Base-by-base conservation (phyloP, 1,139 yeast genomes). In the Wickerhamomyces sp. region DNA sequence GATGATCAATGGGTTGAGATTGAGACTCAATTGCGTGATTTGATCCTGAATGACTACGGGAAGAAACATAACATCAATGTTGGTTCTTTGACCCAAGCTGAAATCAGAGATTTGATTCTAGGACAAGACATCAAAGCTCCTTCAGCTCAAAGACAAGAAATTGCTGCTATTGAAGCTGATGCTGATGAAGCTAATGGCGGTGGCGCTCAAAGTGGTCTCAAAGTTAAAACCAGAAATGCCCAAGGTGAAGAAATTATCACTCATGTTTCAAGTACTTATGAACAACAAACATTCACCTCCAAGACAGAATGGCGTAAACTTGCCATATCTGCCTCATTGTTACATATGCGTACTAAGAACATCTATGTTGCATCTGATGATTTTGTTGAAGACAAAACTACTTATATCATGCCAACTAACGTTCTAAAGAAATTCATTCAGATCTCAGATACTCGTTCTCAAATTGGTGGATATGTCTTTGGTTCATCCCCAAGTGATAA, bases 221-320 rank as follows among this genome's bases (percentile, higher is more conserved):
- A 89, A 57, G 81, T 95, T 1, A 83, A 83, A 46, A 87, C 96
- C 0, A 82, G 84, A 29, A 94, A 90, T 61, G 95, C 89, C 3
- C 97, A 91, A 59, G 99, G 99, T 35, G 99, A 93, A 61, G 95
- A 91, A 58, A 91, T 94, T 59, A 84, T 86, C 36, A 94, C 96
- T 0, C 96, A 93, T 23, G 90, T 98, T 0, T 90, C 99, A 0
- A 81, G 94, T 23, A 81, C 81, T 54, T 91, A 87, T 61, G 99
- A 90, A 60, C 95, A 89, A 56, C 84, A 81, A 68, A 69, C 84
- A 4, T 93, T 93, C 61, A 75, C 83, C 37, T 88, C 97, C 3
- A 84, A 82, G 62, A 83, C 90, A 36, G 96, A 91, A 61, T 93
- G 99, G 99, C 76, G 98, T 56, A 76, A 76, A 48, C 71, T 95